Evolutionary conservation across 441 rosid species (phyloP).

Genomic region (Arabidopsis hybrid): DNA sequence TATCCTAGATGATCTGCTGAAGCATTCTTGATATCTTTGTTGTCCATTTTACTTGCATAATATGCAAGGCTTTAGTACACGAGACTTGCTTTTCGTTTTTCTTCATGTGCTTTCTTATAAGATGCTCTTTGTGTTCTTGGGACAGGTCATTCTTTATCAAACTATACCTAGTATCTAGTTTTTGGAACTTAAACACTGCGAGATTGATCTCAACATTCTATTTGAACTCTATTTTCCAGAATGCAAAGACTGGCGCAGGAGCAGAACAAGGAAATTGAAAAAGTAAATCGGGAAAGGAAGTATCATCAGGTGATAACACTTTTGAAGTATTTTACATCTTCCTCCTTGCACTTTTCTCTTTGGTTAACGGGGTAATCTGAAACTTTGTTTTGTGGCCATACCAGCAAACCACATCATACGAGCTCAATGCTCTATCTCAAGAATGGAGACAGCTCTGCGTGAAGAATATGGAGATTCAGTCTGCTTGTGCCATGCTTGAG

Average conservation of each 20-base stretch:
- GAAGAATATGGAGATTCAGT: constrained; percentile 86
- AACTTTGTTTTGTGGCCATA: constrained; percentile 30
- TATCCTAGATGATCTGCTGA: constrained; percentile 15
- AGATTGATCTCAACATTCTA: constrained; percentile 17
- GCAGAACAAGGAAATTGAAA: constrained; percentile 82
- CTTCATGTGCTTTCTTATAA: constrained; percentile 25
- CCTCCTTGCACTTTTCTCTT: constrained; percentile 25
- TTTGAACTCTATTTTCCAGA: constrained; percentile 50
- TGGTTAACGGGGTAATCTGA: constrained; percentile 10
- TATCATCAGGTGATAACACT: constrained; percentile 79
- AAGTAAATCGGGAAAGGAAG: constrained; percentile 93
- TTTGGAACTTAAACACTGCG: constrained; percentile 1
- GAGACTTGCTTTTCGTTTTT: constrained; percentile 15
- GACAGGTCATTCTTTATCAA: constrained; percentile 22
- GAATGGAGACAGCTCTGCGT: constrained; percentile 92
- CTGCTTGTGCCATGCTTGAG: constrained; percentile 71
- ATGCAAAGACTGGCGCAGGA: constrained; percentile 79
- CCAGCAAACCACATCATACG: constrained; percentile 90
- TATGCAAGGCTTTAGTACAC: constrained; percentile 12
- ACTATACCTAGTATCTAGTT: constrained; percentile 6
- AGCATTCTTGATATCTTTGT: constrained; percentile 28
- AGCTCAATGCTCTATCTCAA: constrained; percentile 80
- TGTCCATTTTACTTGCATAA: constrained; percentile 20
- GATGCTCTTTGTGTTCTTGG: constrained; percentile 13
- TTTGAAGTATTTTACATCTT: neutral